Percentiles rank a stretch among this genome's conserved stretches.
phyloP scores from a whole-genome alignment of 75 land plant species.

The Pinus albicaulis region DNA sequence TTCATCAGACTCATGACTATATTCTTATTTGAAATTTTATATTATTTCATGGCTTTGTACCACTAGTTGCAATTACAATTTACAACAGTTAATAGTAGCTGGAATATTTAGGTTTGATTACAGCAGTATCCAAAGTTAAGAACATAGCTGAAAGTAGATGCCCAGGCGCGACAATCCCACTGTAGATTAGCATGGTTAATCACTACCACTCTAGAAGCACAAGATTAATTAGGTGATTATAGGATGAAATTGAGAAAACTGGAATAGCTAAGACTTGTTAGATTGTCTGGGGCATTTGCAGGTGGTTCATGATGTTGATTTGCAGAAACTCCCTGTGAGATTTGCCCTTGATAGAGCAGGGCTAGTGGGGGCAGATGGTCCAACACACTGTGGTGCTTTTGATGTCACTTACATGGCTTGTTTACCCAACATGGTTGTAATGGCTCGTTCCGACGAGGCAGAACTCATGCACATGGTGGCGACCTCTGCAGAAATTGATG shows the following conservation, averaged over 20 bases:
- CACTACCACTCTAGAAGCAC: no score
- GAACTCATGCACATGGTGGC: slow-evolving; percentile 95
- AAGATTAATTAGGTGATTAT: no score
- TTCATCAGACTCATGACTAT: not conserved
- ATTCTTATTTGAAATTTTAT: not conserved
- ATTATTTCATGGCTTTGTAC: not conserved
- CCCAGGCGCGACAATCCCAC: no score
- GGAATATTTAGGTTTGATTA: no score
- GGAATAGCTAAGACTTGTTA: not conserved
- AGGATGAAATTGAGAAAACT: not conserved
- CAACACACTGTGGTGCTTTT: slow-evolving; percentile 91
- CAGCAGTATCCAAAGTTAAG: no score
- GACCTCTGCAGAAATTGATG: slow-evolving; percentile 79
- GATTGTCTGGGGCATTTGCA: slow-evolving; percentile 8
- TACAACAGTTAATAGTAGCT: no score
- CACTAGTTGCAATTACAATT: no score
- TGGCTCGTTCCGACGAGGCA: slow-evolving; percentile 91
- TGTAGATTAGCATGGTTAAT: no score
- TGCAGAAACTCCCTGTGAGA: slow-evolving; percentile 83
- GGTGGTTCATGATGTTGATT: slow-evolving; percentile 86
- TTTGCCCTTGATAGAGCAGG: slow-evolving; percentile 93
- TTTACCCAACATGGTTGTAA: slow-evolving; percentile 91
- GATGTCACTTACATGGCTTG: slow-evolving; percentile 86
- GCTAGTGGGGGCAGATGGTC: slow-evolving; percentile 90
- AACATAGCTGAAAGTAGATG: no score